Base-by-base conservation (phyloP, 2,329 filamentous ascomycete genomes). In the Ascochyta fabae region DNA sequence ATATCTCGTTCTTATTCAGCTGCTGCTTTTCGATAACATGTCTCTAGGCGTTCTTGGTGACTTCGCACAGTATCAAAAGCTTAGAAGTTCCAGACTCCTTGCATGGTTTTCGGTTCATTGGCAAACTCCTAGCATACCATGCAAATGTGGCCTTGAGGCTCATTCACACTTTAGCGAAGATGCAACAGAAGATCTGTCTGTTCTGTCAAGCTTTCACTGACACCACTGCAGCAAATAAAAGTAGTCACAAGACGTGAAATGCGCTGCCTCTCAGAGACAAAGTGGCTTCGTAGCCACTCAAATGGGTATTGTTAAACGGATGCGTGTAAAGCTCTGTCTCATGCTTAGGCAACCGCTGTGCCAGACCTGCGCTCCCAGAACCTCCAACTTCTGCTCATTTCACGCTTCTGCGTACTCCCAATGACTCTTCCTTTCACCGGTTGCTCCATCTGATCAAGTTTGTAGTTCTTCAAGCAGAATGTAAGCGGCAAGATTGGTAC, bases 401-500 rank as follows among this genome's bases (percentile, higher is more conserved):
- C 39, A 15, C 51, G 43, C 38, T 58, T 56, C 34, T 60, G 48
- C 4, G 56, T 52, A 33, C 65, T 72, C 12, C 78, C 78, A 48
- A 80, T 75, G 6, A 79, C 77, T 13, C 72, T 70, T 1, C 77
- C 77, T 44, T 73, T 74, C 13, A 78, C 75, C n/a, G 74, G 75
- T 56, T 79, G 77, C 34, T 78, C 69, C 60, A 79, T 77, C 72
- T 81, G 78, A 63, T 85, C 82, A 16, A 88, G 77, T 56, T 79
- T 80, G 65, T 85, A 84, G 67, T 88, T 82, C 67, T 78, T 77
- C 80, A 87, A 82, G n/a, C 81, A 54, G 52, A 86, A 73, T 56
- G 80, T 82, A 49, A 87, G 69, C 6, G 83, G 77, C 35, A 88
- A 74, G 22, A 88, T 77, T 2, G 86, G 86, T 16, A 85, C 74